Evolutionary conservation across 2,329 filamentous ascomycete genomes (phyloP), one percentile per base, ranked within the genome.

Genomic region (Colletotrichum sp.): DNA sequence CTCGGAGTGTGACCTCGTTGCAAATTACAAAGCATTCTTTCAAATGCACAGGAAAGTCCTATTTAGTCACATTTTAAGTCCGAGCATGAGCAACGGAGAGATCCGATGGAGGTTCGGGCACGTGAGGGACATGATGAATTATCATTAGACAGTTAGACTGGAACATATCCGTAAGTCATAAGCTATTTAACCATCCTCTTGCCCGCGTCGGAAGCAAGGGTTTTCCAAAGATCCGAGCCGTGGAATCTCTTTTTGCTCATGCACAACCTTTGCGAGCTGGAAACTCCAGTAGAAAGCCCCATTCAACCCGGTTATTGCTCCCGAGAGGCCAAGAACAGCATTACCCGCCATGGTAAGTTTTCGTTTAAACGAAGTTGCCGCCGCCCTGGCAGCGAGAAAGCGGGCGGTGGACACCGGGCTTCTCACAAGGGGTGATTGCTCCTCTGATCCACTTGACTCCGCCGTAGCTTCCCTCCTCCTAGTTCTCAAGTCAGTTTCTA

Each of bases 391-490:
- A 69, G 21, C 66, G 66, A 34, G 66, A 21, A 39, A 69, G 66
- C 10, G 66, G 66, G 49, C 49, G 44, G 66, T 69, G 66, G 18
- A 69, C 66, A 57, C 66, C 66, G 9, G 66, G 66, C 66, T 69
- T 57, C 49, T 69, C 66, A 44, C 71, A 74, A 36, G 49, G 59
- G 10, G 65, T 57, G 30, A 74, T 69, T 32, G 65, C 57, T 16
- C 71, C 65, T 13, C 34, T 55, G 39, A 74, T 64, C 71, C 71
- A 74, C 59, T 57, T 57, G 21, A 70, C 71, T 13, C 71, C 71
- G 28, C 52, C 59, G 36, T 69, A 74, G 36, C 63, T 63, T 28
- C 71, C 65, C 65, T 69, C 65, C 65, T 74, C 65, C 44, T 52
- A 21, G n/a, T 52, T 21, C n/a, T 52, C 44, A 52, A 52, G n/a